Percentiles rank a stretch among this genome's conserved stretches.
phyloP scores from a whole-genome alignment of 2,329 filamentous ascomycete genomes.

The Exophiala sp. region DNA sequence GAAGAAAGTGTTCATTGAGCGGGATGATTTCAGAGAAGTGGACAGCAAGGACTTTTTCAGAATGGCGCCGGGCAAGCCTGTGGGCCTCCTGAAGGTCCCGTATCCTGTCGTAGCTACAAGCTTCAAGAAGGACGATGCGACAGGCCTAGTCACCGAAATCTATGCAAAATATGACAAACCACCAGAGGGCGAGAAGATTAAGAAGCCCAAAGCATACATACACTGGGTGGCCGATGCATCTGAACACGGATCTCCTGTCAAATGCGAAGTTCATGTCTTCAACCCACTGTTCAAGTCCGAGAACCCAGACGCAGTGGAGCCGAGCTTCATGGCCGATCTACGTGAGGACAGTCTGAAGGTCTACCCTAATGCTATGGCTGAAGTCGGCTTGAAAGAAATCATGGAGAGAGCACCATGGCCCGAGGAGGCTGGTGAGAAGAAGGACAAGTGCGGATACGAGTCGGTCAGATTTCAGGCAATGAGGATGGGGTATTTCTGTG shows the following conservation, averaged over 20 bases:
- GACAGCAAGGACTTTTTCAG: constrained; percentile 74
- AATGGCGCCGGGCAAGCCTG: constrained; percentile 68
- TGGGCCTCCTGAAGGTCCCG: constrained; percentile 69
- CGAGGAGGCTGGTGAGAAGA: constrained; percentile 67
- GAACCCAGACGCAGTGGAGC: constrained; percentile 71
- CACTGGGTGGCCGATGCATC: constrained; percentile 80
- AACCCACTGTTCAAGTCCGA: constrained; percentile 83
- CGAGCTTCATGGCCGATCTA: constrained; percentile 78
- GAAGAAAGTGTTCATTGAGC: constrained; percentile 79
- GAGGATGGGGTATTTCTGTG: constrained; percentile 79
- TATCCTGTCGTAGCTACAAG: constrained; percentile 66
- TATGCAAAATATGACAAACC: constrained; percentile 66
- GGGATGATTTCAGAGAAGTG: constrained; percentile 70
- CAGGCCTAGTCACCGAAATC: constrained; percentile 64
- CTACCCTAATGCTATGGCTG: constrained; percentile 74
- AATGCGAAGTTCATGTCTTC: constrained; percentile 72
- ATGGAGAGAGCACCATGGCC: constrained; percentile 73
- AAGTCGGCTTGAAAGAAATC: constrained; percentile 79
- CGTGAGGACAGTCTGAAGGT: constrained; percentile 80
- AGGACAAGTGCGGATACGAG: constrained; percentile 58
- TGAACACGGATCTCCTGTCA: constrained; percentile 56
- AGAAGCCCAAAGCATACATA: constrained; percentile 74
- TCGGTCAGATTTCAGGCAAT: constrained; percentile 87
- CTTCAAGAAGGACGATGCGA: constrained; percentile 63
- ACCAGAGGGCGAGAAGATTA: constrained; percentile 58